Percentiles rank a stretch among this genome's conserved stretches.
These are phyloP conservation scores for Gaeumannomyces tritici DNA, from an alignment of 2,329 filamentous ascomycete genomes.

Conservation along the genomic window DNA sequence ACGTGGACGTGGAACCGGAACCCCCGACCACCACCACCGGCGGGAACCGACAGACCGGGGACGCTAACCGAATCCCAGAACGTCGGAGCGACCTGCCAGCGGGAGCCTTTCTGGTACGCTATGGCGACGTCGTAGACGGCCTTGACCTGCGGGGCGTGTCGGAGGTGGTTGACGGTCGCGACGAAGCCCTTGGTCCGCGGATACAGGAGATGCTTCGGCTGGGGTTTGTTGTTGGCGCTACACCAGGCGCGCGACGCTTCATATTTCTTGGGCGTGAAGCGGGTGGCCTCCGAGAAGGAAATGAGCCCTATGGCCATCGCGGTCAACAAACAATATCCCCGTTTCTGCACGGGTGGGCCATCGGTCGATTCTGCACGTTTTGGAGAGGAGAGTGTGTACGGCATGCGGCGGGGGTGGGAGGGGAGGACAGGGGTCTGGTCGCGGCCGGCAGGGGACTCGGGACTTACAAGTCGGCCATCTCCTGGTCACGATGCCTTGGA, in stretches of 20 bases:
- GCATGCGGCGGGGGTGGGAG: neutral
- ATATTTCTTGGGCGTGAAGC: conserved; percentile 45
- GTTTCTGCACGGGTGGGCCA: neutral
- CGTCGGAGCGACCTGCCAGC: conserved; percentile 30
- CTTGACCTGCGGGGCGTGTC: conserved; percentile 38
- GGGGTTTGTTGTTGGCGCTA: conserved; percentile 33
- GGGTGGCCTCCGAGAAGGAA: conserved; percentile 54
- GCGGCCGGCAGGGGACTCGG: neutral
- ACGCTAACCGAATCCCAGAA: conserved; percentile 44
- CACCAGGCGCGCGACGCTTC: conserved; percentile 42
- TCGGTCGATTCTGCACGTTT: neutral
- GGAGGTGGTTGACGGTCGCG: conserved; percentile 45
- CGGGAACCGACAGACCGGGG: conserved; percentile 22
- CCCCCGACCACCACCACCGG: conserved; percentile 16
- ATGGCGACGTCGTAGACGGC: conserved; percentile 48
- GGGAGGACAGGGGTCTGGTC: neutral
- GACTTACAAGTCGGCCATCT: conserved; percentile 49
- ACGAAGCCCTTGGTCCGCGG: conserved; percentile 53
- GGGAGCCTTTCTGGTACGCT: conserved; percentile 34
- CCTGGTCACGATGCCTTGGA: conserved; percentile 39
- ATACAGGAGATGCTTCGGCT: conserved; percentile 49
- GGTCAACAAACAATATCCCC: neutral
- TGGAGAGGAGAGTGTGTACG: neutral
- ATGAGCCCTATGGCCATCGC: conserved; percentile 41
- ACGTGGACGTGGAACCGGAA: conserved; percentile 42